phyloP scores from a whole-genome alignment of 768 basidiomycete genomes.

The Lactarius sanguifluus region DNA sequence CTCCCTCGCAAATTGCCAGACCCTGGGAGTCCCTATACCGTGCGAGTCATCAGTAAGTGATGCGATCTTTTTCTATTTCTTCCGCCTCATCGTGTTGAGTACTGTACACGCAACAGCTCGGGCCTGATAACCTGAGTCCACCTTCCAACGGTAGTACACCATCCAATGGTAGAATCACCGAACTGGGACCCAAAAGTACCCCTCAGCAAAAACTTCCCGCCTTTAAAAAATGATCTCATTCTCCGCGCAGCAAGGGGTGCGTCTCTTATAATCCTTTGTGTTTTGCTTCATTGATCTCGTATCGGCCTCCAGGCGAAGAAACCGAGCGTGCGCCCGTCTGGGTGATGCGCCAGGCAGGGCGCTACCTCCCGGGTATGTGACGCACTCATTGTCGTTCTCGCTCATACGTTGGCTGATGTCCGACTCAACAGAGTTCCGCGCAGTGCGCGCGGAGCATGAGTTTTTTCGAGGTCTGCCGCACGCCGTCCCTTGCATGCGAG shows the following conservation, averaged over 20 bases:
- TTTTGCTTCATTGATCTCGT: neutral
- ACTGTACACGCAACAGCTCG: neutral
- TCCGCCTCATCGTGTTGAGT: neutral
- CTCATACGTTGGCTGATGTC: slow-evolving; percentile 9
- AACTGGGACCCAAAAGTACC: slow-evolving; percentile 19
- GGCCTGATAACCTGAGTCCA: neutral
- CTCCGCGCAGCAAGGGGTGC: slow-evolving; percentile 83
- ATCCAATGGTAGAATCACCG: slow-evolving; percentile 22
- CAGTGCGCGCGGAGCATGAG: slow-evolving; percentile 79
- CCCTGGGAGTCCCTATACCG: neutral
- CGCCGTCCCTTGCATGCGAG: slow-evolving; percentile 84
- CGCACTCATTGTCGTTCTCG: slow-evolving; percentile 13
- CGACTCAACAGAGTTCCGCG: slow-evolving; percentile 75
- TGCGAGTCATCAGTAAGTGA: neutral
- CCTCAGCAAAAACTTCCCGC: slow-evolving; percentile 49
- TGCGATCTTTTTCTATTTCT: neutral
- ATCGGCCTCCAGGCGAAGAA: slow-evolving; percentile 55
- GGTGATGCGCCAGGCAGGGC: slow-evolving; percentile 97
- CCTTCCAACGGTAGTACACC: neutral
- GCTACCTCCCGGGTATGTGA: slow-evolving; percentile 83
- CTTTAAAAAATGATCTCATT: slow-evolving; percentile 83
- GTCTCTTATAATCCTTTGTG: slow-evolving; percentile 21
- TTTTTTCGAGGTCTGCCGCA: slow-evolving; percentile 95
- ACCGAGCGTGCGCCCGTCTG: slow-evolving; percentile 95
- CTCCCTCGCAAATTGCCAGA: neutral